Percentiles rank a stretch among this genome's conserved stretches.
These are phyloP conservation scores for Metarhizium humberi DNA, from an alignment of 2,329 filamentous ascomycete species.

Conservation along the genomic window DNA sequence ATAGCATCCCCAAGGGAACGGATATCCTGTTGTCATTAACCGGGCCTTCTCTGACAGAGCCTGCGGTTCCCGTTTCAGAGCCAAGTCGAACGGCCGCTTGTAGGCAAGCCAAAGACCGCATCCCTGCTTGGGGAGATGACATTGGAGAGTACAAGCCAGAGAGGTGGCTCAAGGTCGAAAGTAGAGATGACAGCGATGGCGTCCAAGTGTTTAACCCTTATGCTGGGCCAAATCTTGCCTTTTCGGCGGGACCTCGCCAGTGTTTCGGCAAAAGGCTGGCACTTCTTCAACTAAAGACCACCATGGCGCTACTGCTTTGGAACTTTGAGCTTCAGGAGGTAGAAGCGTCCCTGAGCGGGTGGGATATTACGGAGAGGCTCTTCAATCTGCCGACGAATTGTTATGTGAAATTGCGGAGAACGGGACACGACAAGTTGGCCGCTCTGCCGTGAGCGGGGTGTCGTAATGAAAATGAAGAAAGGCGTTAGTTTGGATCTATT, in stretches of 20 bases:
- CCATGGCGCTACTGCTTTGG: conserved; percentile 27
- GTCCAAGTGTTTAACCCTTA: conserved; percentile 18
- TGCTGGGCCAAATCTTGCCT: conserved; percentile 26
- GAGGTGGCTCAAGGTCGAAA: conserved; percentile 22
- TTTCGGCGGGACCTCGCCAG: conserved; percentile 25
- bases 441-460: background rate
- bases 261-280: conserved; percentile 30
- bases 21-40: conserved; percentile 18
- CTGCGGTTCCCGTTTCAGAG: conserved; percentile 19
- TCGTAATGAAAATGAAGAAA: no score
- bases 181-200: conserved; percentile 4
- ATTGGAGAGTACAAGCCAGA: conserved; percentile 24
- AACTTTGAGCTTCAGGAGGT: conserved; percentile 22
- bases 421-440: background rate
- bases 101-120: conserved; percentile 13
- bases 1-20: conserved; percentile 24
- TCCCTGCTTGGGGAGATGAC: conserved; percentile 21
- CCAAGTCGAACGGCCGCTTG: conserved; percentile 15
- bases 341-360: conserved; percentile 8
- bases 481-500: no score
- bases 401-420: conserved; percentile 15
- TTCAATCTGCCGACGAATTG: conserved; percentile 17
- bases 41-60: conserved; percentile 19
- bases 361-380: conserved; percentile 13
- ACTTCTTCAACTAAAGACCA: conserved; percentile 24